These are phyloP conservation scores for Corchorus capsularis DNA, from an alignment of 345 rosid species.

Conservation along the genomic window DNA sequence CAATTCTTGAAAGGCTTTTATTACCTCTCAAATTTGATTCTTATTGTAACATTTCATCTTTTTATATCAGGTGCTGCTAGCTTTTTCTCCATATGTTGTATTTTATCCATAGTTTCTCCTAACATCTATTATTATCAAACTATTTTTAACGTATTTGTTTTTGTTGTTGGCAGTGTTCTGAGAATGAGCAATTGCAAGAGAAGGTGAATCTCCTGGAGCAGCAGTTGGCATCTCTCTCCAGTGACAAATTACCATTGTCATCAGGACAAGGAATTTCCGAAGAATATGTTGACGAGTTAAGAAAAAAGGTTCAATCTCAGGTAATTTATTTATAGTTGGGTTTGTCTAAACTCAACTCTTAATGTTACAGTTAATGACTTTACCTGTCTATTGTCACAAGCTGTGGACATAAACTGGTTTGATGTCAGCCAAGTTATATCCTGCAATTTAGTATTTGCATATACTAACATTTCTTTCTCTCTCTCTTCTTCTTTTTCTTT, in stretches of 20 bases:
- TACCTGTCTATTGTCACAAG: background rate
- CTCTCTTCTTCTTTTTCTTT: no score
- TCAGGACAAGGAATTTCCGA: slow-evolving; percentile 47
- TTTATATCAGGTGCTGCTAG: slow-evolving; percentile 13
- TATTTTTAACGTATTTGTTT: slow-evolving; percentile 4
- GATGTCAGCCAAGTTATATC: background rate
- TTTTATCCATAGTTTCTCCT: background rate
- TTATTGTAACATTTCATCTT: background rate
- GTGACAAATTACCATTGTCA: slow-evolving; percentile 45
- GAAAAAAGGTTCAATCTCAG: slow-evolving; percentile 83
- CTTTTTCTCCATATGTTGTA: background rate
- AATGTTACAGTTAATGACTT: background rate
- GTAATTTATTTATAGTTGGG: slow-evolving; percentile 35
- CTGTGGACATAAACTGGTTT: background rate
- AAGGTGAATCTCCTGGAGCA: slow-evolving; percentile 73
- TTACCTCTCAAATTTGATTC: slow-evolving; percentile 9
- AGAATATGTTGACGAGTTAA: slow-evolving; percentile 61
- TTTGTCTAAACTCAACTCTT: slow-evolving; percentile 12
- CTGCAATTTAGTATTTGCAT: background rate
- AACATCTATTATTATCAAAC: slow-evolving; percentile 10
- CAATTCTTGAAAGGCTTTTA: background rate
- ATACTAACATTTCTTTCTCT: background rate
- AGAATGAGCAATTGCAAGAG: slow-evolving; percentile 80
- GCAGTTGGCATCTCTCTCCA: slow-evolving; percentile 53
- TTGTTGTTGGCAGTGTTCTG: slow-evolving; percentile 59